Percentiles rank a stretch among this genome's conserved stretches.
These are phyloP conservation scores for Taphrina wiesneri DNA, from an alignment of 1,139 yeast species.

Conservation along the genomic window DNA sequence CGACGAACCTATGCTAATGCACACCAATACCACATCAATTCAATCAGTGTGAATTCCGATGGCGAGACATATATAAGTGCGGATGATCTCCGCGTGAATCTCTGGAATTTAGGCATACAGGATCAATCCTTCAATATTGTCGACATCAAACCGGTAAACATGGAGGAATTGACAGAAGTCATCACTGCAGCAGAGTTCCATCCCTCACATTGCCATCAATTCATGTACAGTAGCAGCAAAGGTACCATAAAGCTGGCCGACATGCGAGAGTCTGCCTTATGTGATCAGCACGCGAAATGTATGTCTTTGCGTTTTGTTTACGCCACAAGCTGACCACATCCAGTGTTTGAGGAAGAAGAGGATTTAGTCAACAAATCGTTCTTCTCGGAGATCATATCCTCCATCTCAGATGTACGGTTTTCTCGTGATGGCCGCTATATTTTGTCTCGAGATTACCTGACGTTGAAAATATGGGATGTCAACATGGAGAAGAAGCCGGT, in stretches of 20 bases:
- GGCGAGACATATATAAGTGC: slow-evolving; percentile 93
- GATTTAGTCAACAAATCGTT: slow-evolving; percentile 93
- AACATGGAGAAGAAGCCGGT: slow-evolving; percentile 95
- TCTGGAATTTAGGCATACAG: slow-evolving; percentile 93
- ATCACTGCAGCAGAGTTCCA: slow-evolving; percentile 98
- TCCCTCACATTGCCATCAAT: slow-evolving; percentile 85
- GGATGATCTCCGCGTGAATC: slow-evolving; percentile 91
- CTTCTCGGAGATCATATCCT: slow-evolving; percentile 94
- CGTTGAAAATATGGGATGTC: slow-evolving; percentile 97
- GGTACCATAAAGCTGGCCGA: slow-evolving; percentile 95
- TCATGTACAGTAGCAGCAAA: slow-evolving; percentile 95
- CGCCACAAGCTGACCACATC: slow-evolving; percentile 5
- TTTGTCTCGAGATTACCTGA: slow-evolving; percentile 94
- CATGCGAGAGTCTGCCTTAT: slow-evolving; percentile 92
- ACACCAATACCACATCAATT: slow-evolving; percentile 96
- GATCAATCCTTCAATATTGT: slow-evolving; percentile 94
- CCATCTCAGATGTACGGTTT: slow-evolving; percentile 91
- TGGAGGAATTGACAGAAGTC: slow-evolving; percentile 98
- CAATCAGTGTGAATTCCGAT: slow-evolving; percentile 90
- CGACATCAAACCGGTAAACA: slow-evolving; percentile 94
- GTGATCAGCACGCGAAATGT: slow-evolving; percentile 79
- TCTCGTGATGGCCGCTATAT: slow-evolving; percentile 90
- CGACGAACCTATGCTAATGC: slow-evolving; percentile 90
- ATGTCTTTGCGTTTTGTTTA: background rate
- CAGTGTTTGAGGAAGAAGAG: slow-evolving; percentile 82